Base-by-base conservation (phyloP, 1,284 basidiomycete species). In the Microbotryum scabiosae region DNA sequence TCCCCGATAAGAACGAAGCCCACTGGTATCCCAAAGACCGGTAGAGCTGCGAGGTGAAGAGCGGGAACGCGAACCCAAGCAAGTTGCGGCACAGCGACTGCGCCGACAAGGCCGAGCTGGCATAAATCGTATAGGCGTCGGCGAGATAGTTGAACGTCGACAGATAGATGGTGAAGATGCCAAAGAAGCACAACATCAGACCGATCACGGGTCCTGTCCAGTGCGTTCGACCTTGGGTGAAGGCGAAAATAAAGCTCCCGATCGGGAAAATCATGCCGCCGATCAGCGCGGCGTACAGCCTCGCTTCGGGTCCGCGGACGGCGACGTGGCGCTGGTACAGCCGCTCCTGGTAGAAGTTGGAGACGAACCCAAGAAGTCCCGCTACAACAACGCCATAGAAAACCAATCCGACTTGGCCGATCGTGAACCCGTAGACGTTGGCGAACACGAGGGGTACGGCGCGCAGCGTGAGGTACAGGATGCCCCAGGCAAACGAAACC, bases 281-380 rank as follows among this genome's bases (percentile, higher is more conserved):
- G 10, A 79, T 73, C 74, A 85, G 85, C 3, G 85, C 82, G 21
- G 77, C 75, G 67, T 85, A 87, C 18, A 90, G 75, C 14, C 87
- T 79, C 0, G 87, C 87, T 75, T 90, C 88, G 0, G 86, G 84
- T 0, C 86, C 86, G 48, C 79, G 75, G 8, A 68, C 78, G 1
- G 76, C 73, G 28, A 82, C 79, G 62, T 84, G 74, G 14, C 50
- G 43, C 5, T 53, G 53, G 45, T 70, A 70, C 14, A 70, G 56
- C 3, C 51, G 46, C 44, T 72, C 66, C 70, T 81, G 81, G 47
- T 82, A 85, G 63, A 60, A 44, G 25, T 56, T 63, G 5, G 61
- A 47, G 28, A 48, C 25, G 57, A 60, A 62, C 7, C 67, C 67
- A 45, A 65, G 25, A 45, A 59, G 47, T 6, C 63, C 56, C 4